Base-by-base conservation (phyloP, 2,329 filamentous ascomycete genomes). In the Ophiognomonia clavigignenti-juglandacearum region DNA sequence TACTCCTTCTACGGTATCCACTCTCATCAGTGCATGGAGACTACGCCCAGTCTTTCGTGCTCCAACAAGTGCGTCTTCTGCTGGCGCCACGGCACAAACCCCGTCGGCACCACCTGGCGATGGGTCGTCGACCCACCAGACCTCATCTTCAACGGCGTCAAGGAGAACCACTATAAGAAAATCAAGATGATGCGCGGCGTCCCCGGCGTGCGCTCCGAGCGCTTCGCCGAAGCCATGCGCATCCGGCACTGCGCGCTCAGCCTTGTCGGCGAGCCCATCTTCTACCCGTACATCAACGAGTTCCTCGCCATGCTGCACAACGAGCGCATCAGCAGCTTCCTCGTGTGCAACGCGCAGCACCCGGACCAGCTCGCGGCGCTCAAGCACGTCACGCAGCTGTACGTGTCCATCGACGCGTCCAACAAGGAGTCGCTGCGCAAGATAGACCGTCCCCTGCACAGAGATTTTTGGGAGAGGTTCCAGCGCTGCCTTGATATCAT, bases 21-120 rank as follows among this genome's bases (percentile, higher is more conserved):
- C 54, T 96, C 91, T 0, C 93, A 98, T 62, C 85, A 95, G 52
- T 98, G 92, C 67, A 98, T 98, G 93, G 92, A 98, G 68, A 92
- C 92, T 2, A 97, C 92, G 0, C 92, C 92, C 0, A 96, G 91
- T 0, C 79, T 98, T 4, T 95, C 89, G 9, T 98, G 92, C 74
- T 93, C 86, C 53, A 97, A 97, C 72, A 97, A 98, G 66, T 97
- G 93, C 65, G 89, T 98, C 55, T 98, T 97, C 67, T 98, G 92
- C 75, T 98, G 92, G 93, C 84, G 93, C 6, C 93, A 97, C 62
- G 93, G 92, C 44, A 97, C 93, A 0, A 98, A 97, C 63, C 92
- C 92, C 0, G 93, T 97, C 0, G 91, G 91, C 39, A 97, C 93
- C 3, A 95, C 86, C 4, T 97, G 93, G 92, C 84, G 92, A 51